Percentiles rank a stretch among this genome's conserved stretches.
These are phyloP conservation scores for Chernovozyma aurita DNA, from an alignment of 1,139 yeast genomes.

Conservation along the genomic window DNA sequence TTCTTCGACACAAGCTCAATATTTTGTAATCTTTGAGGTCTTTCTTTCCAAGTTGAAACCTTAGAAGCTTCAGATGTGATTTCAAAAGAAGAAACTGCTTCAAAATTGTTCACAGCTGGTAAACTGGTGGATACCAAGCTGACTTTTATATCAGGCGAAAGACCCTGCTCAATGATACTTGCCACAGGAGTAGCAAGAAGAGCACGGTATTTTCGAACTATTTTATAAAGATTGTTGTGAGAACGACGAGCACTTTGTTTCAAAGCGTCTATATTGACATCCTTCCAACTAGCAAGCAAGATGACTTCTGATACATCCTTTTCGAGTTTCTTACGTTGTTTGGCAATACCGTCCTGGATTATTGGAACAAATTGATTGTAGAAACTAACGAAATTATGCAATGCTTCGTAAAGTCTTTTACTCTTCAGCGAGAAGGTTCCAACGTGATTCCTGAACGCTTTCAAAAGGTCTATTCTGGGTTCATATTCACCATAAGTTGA, in stretches of 20 bases:
- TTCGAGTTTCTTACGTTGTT: constrained; percentile 52
- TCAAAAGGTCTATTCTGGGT: constrained; percentile 52
- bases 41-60: constrained; percentile 44
- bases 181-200: constrained; percentile 53
- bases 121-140: constrained; percentile 8
- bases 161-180: constrained; percentile 59
- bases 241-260: constrained; percentile 91
- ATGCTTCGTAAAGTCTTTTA: constrained; percentile 32
- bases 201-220: constrained; percentile 77
- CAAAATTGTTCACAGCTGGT: constrained; percentile 8
- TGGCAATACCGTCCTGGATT: constrained; percentile 42
- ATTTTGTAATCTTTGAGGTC: constrained; percentile 56
- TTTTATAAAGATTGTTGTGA: constrained; percentile 76
- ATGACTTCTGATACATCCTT: constrained; percentile 84
- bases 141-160: constrained; percentile 13
- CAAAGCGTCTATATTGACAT: constrained; percentile 87
- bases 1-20: constrained; percentile 47
- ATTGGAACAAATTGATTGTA: constrained; percentile 59
- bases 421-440: constrained; percentile 12
- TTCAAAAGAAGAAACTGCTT: not conserved
- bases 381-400: constrained; percentile 59
- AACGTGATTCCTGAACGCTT: constrained; percentile 58
- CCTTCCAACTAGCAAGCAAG: constrained; percentile 93
- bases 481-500: constrained; percentile 71
- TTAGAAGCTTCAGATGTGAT: constrained; percentile 2